A percentile compares a stretch with the other conserved stretches of the same genome.
phyloP scores from a whole-genome alignment of 805 yeast species.

The Schizosaccharomyces octosporus region DNA sequence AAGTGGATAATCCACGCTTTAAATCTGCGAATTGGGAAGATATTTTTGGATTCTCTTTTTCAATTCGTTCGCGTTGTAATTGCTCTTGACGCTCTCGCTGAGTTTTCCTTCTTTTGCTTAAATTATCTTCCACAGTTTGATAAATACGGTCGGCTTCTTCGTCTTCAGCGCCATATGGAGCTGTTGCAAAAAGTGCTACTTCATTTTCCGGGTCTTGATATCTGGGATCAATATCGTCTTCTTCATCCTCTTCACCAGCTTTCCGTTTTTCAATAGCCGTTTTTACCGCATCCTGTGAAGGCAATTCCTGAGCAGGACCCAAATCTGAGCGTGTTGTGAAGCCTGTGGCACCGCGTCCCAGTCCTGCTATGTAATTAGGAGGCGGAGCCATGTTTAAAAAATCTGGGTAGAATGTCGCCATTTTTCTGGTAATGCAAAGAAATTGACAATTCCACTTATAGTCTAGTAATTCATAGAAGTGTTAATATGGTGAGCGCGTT shows the following conservation, averaged over 20 bases:
- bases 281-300: constrained; percentile 16
- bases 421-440: neutral
- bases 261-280: constrained; percentile 9
- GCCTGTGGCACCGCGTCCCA: constrained; percentile 89
- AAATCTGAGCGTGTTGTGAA: constrained; percentile 67
- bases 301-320: constrained; percentile 23
- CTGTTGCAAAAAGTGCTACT: constrained; percentile 13
- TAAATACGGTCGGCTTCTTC: constrained; percentile 58
- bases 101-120: constrained; percentile 11
- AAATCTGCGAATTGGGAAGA: constrained; percentile 41
- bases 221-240: constrained; percentile 13
- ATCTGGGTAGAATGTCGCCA: neutral
- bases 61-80: constrained; percentile 10
- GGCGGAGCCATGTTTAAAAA: neutral
- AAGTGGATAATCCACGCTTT: constrained; percentile 32
- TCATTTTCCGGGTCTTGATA: constrained; percentile 14
- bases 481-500: no score
- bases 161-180: constrained; percentile 28
- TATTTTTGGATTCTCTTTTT: constrained; percentile 14
- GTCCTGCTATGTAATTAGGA: constrained; percentile 20
- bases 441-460: no score
- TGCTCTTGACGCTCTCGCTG: constrained; percentile 11
- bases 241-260: constrained; percentile 8
- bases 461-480: no score
- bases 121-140: constrained; percentile 36